phyloP scores from a whole-genome alignment of 2,329 filamentous ascomycete genomes.

The Paecilomyces variotii region DNA sequence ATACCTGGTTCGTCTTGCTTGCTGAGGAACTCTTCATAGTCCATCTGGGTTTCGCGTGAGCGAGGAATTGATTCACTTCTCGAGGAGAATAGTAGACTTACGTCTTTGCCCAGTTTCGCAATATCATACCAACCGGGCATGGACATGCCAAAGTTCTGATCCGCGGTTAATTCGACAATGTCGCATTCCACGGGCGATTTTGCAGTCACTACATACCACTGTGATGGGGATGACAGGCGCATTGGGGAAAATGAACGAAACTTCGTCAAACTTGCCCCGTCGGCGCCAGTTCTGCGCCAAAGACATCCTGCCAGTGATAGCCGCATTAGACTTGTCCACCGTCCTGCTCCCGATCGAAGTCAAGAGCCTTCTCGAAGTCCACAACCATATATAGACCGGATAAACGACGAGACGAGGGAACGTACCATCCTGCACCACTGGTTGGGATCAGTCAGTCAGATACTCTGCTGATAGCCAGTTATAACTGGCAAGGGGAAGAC shows the following conservation, averaged over 20 bases:
- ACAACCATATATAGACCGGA: not conserved
- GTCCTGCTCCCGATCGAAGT: not conserved
- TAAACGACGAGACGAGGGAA: not conserved
- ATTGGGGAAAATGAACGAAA: slow-evolving; percentile 90
- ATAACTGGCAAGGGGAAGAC: not conserved
- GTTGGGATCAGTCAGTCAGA: not conserved
- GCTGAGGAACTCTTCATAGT: slow-evolving; percentile 33
- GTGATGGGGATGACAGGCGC: slow-evolving; percentile 82
- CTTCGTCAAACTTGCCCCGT: slow-evolving; percentile 71
- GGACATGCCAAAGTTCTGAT: slow-evolving; percentile 61
- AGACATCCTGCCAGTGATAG: slow-evolving; percentile 46
- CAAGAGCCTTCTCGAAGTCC: not conserved
- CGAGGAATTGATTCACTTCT: not conserved
- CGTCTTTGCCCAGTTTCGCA: slow-evolving; percentile 35
- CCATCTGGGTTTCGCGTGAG: slow-evolving; percentile 20
- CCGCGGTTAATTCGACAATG: not conserved
- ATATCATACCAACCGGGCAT: slow-evolving; percentile 65
- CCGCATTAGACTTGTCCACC: not conserved
- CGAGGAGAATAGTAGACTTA: slow-evolving; percentile 13
- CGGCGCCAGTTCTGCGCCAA: slow-evolving; percentile 83
- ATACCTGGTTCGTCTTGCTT: slow-evolving; percentile 59
- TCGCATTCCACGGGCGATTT: not conserved
- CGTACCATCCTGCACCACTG: slow-evolving; percentile 44
- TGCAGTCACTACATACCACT: slow-evolving; percentile 46
- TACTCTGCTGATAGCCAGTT: not conserved